Evolutionary conservation across 805 yeast species (phyloP), one percentile per base, ranked within the genome.

Genomic region (Tetrapisispora taiwanensis): DNA sequence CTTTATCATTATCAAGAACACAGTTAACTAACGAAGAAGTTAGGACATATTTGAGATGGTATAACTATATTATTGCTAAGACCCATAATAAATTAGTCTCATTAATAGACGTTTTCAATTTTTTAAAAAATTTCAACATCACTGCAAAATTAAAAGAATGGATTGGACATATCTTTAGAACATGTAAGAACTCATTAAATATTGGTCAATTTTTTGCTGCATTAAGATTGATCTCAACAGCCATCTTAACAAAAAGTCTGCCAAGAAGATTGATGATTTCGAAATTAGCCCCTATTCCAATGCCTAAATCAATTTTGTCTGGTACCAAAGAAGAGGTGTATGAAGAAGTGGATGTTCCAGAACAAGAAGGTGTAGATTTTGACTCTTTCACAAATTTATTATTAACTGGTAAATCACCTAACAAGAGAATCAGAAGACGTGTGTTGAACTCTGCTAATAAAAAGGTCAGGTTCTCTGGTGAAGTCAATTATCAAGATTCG

Each of bases 141-240:
- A 56, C 78, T 2, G 71, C 70, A 1, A 54, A 60, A 2, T 66
- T 76, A 30, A 78, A 77, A 58, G 71, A 70, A 10, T 58, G 75
- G 45, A 72, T 86, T 37, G 61, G 58, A 32, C 64, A 66, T 22
- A 73, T 81, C 19, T 79, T 79, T 57, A 63, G 70, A 30, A 70
- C 72, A 44, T 71, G 75, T 43, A 54, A 73, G 30, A 71, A 70
- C 45, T 73, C 83, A 3, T 71, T 90, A 44, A 88, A 86, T 54
- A 80, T 88, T 44, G 95, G 95, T 6, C 94, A 88, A 60, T 90
- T 92, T 65, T 92, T 84, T 66, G 95, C 95, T 0, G 72, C 87
- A 31, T 60, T 90, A 43, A 71, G 98, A 53, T 72, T 92, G 18
- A 73, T 88, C 13, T 75, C 95, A 17, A 95, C 86, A 60, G 70